Base-by-base conservation (phyloP, 108 stramenopile species). In the Cyclotella atomus region DNA sequence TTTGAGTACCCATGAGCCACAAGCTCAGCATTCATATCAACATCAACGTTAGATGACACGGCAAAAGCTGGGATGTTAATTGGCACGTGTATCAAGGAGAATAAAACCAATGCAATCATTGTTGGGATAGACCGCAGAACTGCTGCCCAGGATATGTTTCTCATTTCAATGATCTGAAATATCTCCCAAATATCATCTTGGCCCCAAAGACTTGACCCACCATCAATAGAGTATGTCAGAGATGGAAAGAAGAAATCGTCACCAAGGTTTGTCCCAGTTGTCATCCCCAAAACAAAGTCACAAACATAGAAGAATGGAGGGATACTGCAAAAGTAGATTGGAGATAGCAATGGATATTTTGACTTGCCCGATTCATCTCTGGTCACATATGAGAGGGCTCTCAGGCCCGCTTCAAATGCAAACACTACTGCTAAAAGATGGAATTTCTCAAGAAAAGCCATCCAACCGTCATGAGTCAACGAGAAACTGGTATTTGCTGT, bases 51-150 rank as follows among this genome's bases (percentile, higher is more conserved):
- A 25, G 85, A 79, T 2, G 89, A 91, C 16, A 90, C 79, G 23
- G 88, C 87, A 69, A 93, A 88, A n/a, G 89, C 84, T 34, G 95
- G 95, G 35, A 95, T 90, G 56, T 93, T 95, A 55, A 95, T 93
- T 12, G 56, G 56, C 14, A 57, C 56, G 68, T 94, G 93, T 59
- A 92, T 89, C 38, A 95, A 78, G 19, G 85, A 84, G 81, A 95
- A 95, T 23, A 83, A 44, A 21, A 76, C 64, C 44, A 92, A 68
- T 7, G 84, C 87, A 1, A 91, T 14, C 71, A 91, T 62, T 15
- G 90, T 89, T n/a, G 87, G 89, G 3, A 88, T 60, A 10, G 83
- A 76, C n/a, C 79, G 71, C 1, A 47, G 19, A 32, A 95, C 72
- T 4, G 89, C 89, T 10, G 45, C 36, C 88, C 88, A 91, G 8